A percentile compares a stretch with the other conserved stretches of the same genome.
Conservation (phyloP, 257 asterid genomes). For the Lycium ferocissimum region DNA sequence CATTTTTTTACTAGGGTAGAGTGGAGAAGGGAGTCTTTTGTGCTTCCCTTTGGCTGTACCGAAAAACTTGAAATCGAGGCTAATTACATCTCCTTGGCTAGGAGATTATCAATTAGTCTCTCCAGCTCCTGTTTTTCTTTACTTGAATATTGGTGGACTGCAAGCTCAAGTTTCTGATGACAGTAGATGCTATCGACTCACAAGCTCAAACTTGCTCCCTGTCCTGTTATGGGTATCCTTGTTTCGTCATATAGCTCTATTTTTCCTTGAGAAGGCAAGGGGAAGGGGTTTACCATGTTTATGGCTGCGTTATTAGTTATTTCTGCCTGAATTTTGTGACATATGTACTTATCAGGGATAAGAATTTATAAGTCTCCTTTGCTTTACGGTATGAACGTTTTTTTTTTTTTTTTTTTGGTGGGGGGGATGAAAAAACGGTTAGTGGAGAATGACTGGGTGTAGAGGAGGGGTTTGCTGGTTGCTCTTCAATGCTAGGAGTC, state of each 20-base stretch:
- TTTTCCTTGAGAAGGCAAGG: neutral
- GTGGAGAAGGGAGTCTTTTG: neutral
- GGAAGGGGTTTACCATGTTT: neutral
- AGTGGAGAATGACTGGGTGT: neutral
- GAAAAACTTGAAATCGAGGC: neutral
- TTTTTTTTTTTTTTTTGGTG: too few species aligned
- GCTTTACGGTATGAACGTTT: neutral
- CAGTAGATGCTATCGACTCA: neutral
- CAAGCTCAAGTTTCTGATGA: neutral
- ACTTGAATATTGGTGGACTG: neutral
- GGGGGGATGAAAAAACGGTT: neutral
- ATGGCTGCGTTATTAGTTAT: conserved; percentile 1
- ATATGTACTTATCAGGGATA: neutral
- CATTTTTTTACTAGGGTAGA: neutral
- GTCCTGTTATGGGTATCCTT: neutral
- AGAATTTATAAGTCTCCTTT: neutral
- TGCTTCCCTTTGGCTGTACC: neutral
- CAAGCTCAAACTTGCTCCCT: conserved; percentile 17
- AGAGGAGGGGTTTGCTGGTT: neutral
- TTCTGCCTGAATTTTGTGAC: neutral
- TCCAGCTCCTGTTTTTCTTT: conserved; percentile 2
- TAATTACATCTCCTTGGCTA: neutral
- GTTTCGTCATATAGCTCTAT: neutral
- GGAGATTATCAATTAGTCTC: neutral
- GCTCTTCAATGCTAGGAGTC: conserved; percentile 12